phyloP scores from a whole-genome alignment of 1,284 basidiomycete genomes.

The Omphalotus olearius region DNA sequence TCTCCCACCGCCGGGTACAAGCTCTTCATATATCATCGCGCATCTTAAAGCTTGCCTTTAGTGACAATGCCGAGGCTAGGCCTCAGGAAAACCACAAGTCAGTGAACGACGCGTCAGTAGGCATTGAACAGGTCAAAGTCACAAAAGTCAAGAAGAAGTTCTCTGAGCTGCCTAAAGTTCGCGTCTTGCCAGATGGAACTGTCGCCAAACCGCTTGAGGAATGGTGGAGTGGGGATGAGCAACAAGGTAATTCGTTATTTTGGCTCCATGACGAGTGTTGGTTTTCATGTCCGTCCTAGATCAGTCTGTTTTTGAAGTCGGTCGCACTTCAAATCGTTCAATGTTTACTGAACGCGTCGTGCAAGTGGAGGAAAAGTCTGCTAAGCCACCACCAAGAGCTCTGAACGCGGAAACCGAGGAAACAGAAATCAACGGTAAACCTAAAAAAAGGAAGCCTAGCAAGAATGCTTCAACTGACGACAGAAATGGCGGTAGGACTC shows the following conservation, averaged over 20 bases:
- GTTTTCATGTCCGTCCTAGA: too few relatives aligned
- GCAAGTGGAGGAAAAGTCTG: too few relatives aligned
- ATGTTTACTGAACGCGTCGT: too few relatives aligned
- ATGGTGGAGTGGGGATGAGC: conserved; percentile 21
- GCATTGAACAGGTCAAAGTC: background rate
- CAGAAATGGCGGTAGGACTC: too few relatives aligned
- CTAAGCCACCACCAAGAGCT: too few relatives aligned
- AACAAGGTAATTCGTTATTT: background rate
- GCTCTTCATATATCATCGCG: background rate
- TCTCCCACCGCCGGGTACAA: background rate
- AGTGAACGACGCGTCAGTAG: background rate
- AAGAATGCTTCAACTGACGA: too few relatives aligned
- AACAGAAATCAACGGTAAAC: too few relatives aligned
- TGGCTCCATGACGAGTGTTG: background rate
- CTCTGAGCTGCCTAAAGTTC: conserved; percentile 50
- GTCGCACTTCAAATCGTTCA: too few relatives aligned
- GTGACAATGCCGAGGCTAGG: background rate
- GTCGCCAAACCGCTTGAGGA: conserved; percentile 28
- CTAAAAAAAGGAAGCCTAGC: too few relatives aligned
- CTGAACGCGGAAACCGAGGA: too few relatives aligned
- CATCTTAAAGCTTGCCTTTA: background rate
- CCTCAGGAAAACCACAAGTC: background rate
- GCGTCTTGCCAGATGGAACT: conserved; percentile 36
- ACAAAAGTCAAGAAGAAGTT: conserved; percentile 47
- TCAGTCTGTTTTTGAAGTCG: too few relatives aligned